These are phyloP conservation scores for Ambrosia hybrid DNA, from an alignment of 140 eudicot genomes.

Conservation along the genomic window DNA sequence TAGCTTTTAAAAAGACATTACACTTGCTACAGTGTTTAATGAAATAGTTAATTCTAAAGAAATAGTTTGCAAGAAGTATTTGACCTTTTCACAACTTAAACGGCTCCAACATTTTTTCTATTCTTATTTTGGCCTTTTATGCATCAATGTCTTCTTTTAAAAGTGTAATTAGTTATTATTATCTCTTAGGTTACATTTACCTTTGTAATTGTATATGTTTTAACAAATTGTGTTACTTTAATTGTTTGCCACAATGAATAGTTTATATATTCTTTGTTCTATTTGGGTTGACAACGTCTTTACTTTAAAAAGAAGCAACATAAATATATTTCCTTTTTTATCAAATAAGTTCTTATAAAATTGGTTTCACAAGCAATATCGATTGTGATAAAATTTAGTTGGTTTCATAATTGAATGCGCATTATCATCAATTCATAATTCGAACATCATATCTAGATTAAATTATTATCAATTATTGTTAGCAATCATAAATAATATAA, in stretches of 20 bases:
- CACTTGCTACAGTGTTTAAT: slow-evolving; percentile 4
- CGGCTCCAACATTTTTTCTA: slow-evolving; percentile 3
- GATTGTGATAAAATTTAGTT: background rate
- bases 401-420: slow-evolving; percentile 1
- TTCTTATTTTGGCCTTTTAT: slow-evolving; percentile 9
- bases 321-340: background rate
- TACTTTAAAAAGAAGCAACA: slow-evolving; percentile 3
- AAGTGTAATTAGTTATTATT: background rate
- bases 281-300: background rate
- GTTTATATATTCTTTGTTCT: background rate
- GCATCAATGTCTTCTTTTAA: slow-evolving; percentile 10
- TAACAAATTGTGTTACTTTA: background rate
- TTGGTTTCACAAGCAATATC: slow-evolving; percentile 6
- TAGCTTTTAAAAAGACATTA: slow-evolving; percentile 1
- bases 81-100: slow-evolving; percentile 10
- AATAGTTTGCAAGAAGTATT: background rate
- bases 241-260: slow-evolving; percentile 5
- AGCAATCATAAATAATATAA: background rate
- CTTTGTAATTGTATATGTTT: background rate
- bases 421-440: no score
- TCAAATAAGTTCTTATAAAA: background rate
- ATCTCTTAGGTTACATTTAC: background rate
- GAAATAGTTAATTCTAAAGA: slow-evolving; percentile 2
- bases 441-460: background rate
- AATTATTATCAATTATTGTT: background rate